phyloP scores from a whole-genome alignment of 2,329 filamentous ascomycete species.

The Exophiala oligosperma region DNA sequence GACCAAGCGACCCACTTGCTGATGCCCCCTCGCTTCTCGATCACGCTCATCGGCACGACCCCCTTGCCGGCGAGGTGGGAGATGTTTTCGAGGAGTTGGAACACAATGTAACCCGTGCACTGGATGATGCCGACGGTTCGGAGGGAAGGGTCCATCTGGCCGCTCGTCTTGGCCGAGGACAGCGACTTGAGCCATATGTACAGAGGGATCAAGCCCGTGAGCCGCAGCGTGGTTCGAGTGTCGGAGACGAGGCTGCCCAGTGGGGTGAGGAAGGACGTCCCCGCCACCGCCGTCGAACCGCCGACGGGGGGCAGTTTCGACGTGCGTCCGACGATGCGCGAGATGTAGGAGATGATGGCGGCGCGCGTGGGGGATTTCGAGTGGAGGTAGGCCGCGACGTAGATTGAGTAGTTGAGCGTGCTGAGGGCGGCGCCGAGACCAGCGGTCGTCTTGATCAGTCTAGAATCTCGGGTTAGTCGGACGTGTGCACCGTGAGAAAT shows the following conservation, averaged over 20 bases:
- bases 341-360: slow-evolving; percentile 22
- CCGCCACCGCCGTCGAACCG: slow-evolving; percentile 50
- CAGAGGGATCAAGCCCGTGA: slow-evolving; percentile 69
- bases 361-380: slow-evolving; percentile 44
- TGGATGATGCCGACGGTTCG: slow-evolving; percentile 64
- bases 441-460: slow-evolving; percentile 65
- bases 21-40: slow-evolving; percentile 48
- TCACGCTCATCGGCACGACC: slow-evolving; percentile 54
- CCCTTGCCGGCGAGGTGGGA: slow-evolving; percentile 75
- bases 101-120: slow-evolving; percentile 65
- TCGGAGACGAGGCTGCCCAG: slow-evolving; percentile 55
- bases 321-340: slow-evolving; percentile 25
- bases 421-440: slow-evolving; percentile 71
- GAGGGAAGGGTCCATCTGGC: slow-evolving; percentile 44
- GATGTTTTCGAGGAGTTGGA: slow-evolving; percentile 80
- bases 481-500: neutral
- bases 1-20: slow-evolving; percentile 68
- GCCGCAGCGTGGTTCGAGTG: slow-evolving; percentile 51
- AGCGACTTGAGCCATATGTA: slow-evolving; percentile 74
- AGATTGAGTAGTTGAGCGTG: slow-evolving; percentile 67
- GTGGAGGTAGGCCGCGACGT: slow-evolving; percentile 60
- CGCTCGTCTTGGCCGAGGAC: slow-evolving; percentile 38
- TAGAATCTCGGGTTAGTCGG: slow-evolving; percentile 29
- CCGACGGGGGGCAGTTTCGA: slow-evolving; percentile 17
- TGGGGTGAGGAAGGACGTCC: slow-evolving; percentile 43